Percentiles rank a stretch among this genome's conserved stretches.
Evolutionary conservation across 257 asterid species (phyloP).

Genomic region (Catharanthus roseus): DNA sequence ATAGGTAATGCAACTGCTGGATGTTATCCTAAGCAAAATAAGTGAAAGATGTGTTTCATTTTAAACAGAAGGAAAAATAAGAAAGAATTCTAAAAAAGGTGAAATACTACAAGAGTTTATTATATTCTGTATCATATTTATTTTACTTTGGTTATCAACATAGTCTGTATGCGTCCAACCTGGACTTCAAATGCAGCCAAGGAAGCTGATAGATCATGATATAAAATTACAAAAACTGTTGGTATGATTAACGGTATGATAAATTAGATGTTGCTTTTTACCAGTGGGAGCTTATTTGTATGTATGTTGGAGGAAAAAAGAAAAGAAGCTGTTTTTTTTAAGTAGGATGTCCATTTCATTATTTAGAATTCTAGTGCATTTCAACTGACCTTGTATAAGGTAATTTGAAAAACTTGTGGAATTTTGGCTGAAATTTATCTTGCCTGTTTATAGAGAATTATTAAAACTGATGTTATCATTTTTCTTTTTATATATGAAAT

Average conservation of each 20-base stretch:
- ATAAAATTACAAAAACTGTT: neutral
- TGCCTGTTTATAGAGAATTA: neutral
- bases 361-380: neutral
- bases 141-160: neutral
- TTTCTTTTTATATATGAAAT: neutral
- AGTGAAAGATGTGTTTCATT: neutral
- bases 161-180: neutral
- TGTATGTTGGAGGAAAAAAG: neutral
- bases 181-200: neutral
- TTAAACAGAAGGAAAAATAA: neutral
- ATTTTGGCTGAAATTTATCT: neutral
- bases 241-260: neutral
- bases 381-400: neutral
- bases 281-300: neutral
- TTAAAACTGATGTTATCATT: neutral
- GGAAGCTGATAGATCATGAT: neutral
- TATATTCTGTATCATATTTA: neutral
- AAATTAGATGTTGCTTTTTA: neutral
- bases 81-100: neutral
- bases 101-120: neutral
- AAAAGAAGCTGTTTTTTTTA: neutral
- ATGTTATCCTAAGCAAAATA: neutral
- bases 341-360: no score
- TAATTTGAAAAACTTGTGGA: neutral
- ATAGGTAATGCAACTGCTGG: neutral